Evolutionary conservation across 2,329 filamentous ascomycete species (phyloP).

Genomic region (Curvularia eragrostidis): DNA sequence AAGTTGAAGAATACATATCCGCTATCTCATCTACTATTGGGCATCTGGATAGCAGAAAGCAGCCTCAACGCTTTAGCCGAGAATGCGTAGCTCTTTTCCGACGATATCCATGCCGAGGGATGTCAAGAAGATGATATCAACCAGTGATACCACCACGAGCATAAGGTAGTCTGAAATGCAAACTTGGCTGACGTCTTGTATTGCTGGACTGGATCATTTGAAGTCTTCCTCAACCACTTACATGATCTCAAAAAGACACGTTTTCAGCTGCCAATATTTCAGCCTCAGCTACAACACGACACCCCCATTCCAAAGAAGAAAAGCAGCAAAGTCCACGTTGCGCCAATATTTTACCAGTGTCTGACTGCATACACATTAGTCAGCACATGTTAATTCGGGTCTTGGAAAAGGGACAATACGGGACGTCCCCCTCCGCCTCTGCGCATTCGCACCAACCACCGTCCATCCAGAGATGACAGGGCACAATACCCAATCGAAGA

Average conservation of each 20-base stretch:
- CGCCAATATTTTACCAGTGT: neutral
- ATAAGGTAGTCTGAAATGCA: no score
- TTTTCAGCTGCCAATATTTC: no score
- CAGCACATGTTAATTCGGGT: conserved; percentile 2
- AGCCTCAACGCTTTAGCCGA: neutral
- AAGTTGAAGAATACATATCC: neutral
- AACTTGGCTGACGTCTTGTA: no score
- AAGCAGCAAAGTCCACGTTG: neutral
- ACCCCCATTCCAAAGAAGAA: no score
- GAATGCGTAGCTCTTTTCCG: neutral
- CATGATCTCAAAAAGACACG: no score
- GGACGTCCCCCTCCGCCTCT: neutral
- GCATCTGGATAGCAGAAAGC: neutral
- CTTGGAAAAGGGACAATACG: neutral
- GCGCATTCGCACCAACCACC: neutral
- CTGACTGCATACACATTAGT: conserved; percentile 5
- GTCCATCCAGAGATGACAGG: no score
- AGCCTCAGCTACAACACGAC: no score
- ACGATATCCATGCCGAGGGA: neutral
- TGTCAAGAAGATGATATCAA: neutral
- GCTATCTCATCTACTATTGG: neutral
- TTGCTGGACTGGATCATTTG: no score
- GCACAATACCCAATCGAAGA: conserved; percentile 28
- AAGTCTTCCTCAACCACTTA: no score
- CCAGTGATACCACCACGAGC: no score